These are phyloP conservation scores for Penicillium bialowiezense DNA, from an alignment of 495 filamentous ascomycete genomes.

Conservation along the genomic window DNA sequence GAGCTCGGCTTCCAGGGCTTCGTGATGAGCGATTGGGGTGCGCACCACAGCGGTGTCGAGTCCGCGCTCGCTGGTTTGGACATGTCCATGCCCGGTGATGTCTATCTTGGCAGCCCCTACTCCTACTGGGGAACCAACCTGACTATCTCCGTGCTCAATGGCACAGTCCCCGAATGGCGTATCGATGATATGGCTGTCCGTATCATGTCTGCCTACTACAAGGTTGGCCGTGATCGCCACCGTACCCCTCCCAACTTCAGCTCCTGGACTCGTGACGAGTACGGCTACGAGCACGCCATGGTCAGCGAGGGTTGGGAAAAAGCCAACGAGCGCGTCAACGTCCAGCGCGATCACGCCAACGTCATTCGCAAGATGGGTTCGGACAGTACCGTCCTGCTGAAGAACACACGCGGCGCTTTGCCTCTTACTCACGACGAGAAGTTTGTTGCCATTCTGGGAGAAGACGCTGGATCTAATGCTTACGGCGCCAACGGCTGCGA, in stretches of 20 bases:
- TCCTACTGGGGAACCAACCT: constrained; percentile 88
- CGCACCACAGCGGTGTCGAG: constrained; percentile 79
- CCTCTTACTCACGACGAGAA: constrained; percentile 73
- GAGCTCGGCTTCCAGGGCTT: constrained; percentile 96
- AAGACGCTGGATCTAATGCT: constrained; percentile 76
- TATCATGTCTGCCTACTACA: constrained; percentile 93
- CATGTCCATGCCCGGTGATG: constrained; percentile 95
- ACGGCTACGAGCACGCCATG: constrained; percentile 62
- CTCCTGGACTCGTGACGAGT: constrained; percentile 79
- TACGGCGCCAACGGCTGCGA: constrained; percentile 81
- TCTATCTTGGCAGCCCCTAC: constrained; percentile 63
- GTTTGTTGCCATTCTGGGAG: constrained; percentile 78
- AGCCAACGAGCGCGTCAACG: constrained; percentile 85
- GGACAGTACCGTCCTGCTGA: constrained; percentile 81
- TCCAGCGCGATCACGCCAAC: constrained; percentile 67
- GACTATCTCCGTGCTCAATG: constrained; percentile 82
- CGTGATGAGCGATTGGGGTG: constrained; percentile 86
- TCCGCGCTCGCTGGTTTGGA: constrained; percentile 82
- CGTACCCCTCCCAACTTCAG: constrained; percentile 77
- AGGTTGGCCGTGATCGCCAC: constrained; percentile 68
- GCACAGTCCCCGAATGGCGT: constrained; percentile 85
- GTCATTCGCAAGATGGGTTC: constrained; percentile 73
- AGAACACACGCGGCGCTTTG: constrained; percentile 73
- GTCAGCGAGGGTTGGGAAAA: constrained; percentile 58
- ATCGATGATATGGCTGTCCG: constrained; percentile 90